Conservation (phyloP, 2,329 filamentous ascomycete genomes). For the Penicillium fuscoglaucum region DNA sequence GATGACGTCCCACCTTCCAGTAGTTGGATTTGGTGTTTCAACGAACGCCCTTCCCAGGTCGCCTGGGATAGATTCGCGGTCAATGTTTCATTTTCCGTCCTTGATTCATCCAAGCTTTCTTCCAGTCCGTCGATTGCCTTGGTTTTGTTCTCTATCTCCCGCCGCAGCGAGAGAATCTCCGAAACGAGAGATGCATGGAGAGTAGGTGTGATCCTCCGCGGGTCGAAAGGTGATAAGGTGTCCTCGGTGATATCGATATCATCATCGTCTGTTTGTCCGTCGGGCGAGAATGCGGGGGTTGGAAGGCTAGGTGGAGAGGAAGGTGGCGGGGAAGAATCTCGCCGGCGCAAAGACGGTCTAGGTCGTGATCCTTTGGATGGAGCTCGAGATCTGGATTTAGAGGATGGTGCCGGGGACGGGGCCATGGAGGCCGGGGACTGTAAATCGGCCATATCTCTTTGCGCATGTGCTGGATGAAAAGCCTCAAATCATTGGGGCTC, state of each 20-base stretch:
- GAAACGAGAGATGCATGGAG: constrained; percentile 92
- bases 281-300: constrained; percentile 43
- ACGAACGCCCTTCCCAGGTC: constrained; percentile 72
- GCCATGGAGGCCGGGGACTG: constrained; percentile 58
- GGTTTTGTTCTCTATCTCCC: constrained; percentile 88
- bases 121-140: constrained; percentile 86
- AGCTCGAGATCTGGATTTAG: constrained; percentile 6
- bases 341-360: constrained; percentile 63
- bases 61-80: constrained; percentile 62
- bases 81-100: constrained; percentile 72
- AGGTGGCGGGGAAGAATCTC: constrained; percentile 64
- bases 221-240: constrained; percentile 74
- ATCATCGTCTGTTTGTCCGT: constrained; percentile 40
- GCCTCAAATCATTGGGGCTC: constrained; percentile 19
- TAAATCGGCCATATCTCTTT: constrained; percentile 33
- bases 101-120: constrained; percentile 66
- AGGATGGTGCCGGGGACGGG: constrained; percentile 66
- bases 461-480: constrained; percentile 5
- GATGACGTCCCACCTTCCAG: constrained; percentile 86
- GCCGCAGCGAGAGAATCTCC: constrained; percentile 81
- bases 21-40: constrained; percentile 82
- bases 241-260: constrained; percentile 54
- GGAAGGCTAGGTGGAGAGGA: constrained; percentile 61
- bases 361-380: constrained; percentile 47
- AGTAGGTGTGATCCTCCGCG: constrained; percentile 89